These are phyloP conservation scores for Aspergillus fumigatus DNA, from an alignment of 2,329 filamentous ascomycete genomes.

Conservation along the genomic window DNA sequence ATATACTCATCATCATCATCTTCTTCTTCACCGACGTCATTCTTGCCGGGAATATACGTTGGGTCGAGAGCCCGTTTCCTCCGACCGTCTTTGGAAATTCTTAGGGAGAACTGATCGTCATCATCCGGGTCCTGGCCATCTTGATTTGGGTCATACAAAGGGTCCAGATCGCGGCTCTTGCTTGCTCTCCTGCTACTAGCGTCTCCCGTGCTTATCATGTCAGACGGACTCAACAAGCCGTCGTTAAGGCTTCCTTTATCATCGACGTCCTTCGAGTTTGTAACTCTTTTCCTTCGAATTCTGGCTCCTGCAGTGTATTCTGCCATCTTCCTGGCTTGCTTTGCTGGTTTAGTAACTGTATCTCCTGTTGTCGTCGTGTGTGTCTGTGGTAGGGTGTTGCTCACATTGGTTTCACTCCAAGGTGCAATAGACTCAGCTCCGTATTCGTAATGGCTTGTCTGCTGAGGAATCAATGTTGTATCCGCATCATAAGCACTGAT, in stretches of 20 bases:
- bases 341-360: not conserved
- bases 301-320: not conserved
- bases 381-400: not conserved
- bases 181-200: not conserved
- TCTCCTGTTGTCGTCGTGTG: not conserved
- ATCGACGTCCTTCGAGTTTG: not conserved
- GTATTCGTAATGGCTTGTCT: not conserved
- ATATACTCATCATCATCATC: constrained; percentile 3
- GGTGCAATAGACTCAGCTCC: not conserved
- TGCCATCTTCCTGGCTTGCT: not conserved
- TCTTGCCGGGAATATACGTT: not conserved
- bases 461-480: not conserved
- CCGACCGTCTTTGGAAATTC: not conserved
- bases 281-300: not conserved
- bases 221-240: not conserved
- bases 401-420: not conserved
- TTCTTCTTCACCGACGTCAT: not conserved
- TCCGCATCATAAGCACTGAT: not conserved
- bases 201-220: not conserved
- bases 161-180: not conserved
- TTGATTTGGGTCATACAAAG: not conserved
- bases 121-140: not conserved
- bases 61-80: constrained; percentile 3
- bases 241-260: not conserved
- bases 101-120: not conserved